These are phyloP conservation scores for Moelleriella libera DNA, from an alignment of 2,329 filamentous ascomycete species.

Conservation along the genomic window DNA sequence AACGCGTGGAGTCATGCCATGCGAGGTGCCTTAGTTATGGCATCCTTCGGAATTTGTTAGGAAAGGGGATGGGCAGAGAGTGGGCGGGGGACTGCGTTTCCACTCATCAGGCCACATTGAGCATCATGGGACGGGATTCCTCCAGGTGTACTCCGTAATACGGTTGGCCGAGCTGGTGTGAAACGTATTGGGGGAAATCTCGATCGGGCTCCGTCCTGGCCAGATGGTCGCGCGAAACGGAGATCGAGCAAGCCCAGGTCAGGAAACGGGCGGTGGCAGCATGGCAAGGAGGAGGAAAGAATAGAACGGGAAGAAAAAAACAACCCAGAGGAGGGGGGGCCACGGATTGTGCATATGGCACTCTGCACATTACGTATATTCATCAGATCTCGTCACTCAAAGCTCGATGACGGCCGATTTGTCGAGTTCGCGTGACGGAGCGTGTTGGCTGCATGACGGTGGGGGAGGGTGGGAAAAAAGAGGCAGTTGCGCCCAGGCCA, in stretches of 20 bases:
- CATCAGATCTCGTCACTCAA: not conserved
- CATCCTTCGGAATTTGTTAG: not conserved
- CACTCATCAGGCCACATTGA: slow-evolving; percentile 1
- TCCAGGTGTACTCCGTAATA: not conserved
- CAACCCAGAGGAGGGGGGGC: not conserved
- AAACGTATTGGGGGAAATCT: slow-evolving; percentile 4
- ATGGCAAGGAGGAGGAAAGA: not conserved
- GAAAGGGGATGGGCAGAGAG: not conserved
- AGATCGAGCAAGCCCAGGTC: slow-evolving; percentile 1
- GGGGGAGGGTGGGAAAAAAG: too few species aligned
- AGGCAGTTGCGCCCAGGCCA: too few species aligned
- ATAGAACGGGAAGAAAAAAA: slow-evolving; percentile 1
- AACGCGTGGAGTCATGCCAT: not conserved
- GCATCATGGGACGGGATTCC: slow-evolving; percentile 3
- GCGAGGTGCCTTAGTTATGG: not conserved
- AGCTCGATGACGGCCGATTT: not conserved
- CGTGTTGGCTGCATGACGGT: not conserved
- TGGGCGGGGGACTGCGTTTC: not conserved
- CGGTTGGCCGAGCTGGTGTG: not conserved
- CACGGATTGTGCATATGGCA: too few species aligned
- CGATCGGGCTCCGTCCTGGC: slow-evolving; percentile 3
- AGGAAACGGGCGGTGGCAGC: too few species aligned
- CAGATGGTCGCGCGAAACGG: slow-evolving; percentile 6
- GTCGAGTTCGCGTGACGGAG: not conserved
- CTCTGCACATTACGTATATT: not conserved